Evolutionary conservation across 2,329 filamentous ascomycete genomes (phyloP), one percentile per base, ranked within the genome.

Genomic region (Clathrospora elynae): DNA sequence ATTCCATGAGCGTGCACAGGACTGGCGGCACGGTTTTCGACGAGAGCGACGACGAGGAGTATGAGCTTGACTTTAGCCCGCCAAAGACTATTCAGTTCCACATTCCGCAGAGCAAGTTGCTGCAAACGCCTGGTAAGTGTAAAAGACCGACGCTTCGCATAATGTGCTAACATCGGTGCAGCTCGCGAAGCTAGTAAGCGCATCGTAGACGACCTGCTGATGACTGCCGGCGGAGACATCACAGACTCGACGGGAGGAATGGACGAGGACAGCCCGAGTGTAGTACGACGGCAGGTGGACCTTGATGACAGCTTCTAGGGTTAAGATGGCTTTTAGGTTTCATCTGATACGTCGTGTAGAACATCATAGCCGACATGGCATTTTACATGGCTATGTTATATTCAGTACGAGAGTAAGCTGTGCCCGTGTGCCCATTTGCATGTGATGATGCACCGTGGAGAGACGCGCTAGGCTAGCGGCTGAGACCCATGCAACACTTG

Each of bases 21-120:
- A 62, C 57, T 4, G 57, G 56, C 6, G 59, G 56, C 3, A 16
- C 46, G 8, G 54, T 72, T 12, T 93, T 90, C 85, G 86, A 91
- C 38, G 86, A 91, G 39, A 87, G 84, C 59, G 86, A 90, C 49
- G 84, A 83, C 42, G 86, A 87, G 33, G 78, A 75, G 11, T 72
- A 64, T 16, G 64, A 59, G 2, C 46, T 78, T 29, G 78, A 78
- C 16, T 86, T 90, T 71, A 96, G 89, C 62, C 93, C 93, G 18
- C 93, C 93, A 0, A 97, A 97, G 76, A 93, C 89, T 8, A 91
- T 95, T 47, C 87, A 91, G 62, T 95, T 95, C 68, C 85, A 87
- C 30, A 73, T 95, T 33, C 87, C 87, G 35, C 86, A 86, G 38
- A 87, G 84, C 26, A 85, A 87, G 63, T 73, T 95, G 14, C 70